Base-by-base conservation (phyloP, 441 rosid species). In the Eugenia klotzschiana region DNA sequence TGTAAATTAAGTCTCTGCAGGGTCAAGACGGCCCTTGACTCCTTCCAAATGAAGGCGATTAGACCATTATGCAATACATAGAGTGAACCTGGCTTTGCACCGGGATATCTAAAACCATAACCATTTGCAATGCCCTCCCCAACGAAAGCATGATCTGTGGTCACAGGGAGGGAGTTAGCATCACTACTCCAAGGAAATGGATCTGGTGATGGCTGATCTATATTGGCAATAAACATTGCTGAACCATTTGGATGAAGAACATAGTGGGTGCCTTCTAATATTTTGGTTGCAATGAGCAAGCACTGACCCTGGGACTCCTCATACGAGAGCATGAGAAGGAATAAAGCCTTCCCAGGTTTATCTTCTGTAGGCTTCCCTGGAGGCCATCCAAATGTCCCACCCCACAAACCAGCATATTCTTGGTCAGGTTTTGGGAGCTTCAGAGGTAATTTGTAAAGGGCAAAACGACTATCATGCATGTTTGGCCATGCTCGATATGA, bases 331-430 rank as follows among this genome's bases (percentile, higher is more conserved):
- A 94, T 86, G 84, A 95, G 91, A 87, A 95, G 90, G 88, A 91
- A 94, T 51, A 94, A 85, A 81, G 97, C 97, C 85, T 94, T 94
- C 12, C 94, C 93, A 3, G 96, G 93, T 86, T 94, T 93, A 79
- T 94, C 97, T 86, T 94, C 94, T 15, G 88, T 81, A 77, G 91
- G 94, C 87, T 73, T 92, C 82, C 94, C 92, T 4, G 94, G 94
- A 51, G 98, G 98, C 98, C 98, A 94, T 60, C 98, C 96, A 86
- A 94, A 93, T 55, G 94, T 92, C 51, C 95, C 98, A 80, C 98
- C 96, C 98, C 98, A 94, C 33, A 94, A 84, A 85, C 98, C 96
- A 37, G 96, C 91, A 89, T 89, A 93, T 88, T 92, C 92, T 88
- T 94, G 92, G 83, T 88, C 91, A n/a, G 90, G 81, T 81, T 73